A percentile compares a stretch with the other conserved stretches of the same genome.
These are phyloP conservation scores for Aureococcus anophagefferens DNA, from an alignment of 108 stramenopile genomes.

Conservation along the genomic window DNA sequence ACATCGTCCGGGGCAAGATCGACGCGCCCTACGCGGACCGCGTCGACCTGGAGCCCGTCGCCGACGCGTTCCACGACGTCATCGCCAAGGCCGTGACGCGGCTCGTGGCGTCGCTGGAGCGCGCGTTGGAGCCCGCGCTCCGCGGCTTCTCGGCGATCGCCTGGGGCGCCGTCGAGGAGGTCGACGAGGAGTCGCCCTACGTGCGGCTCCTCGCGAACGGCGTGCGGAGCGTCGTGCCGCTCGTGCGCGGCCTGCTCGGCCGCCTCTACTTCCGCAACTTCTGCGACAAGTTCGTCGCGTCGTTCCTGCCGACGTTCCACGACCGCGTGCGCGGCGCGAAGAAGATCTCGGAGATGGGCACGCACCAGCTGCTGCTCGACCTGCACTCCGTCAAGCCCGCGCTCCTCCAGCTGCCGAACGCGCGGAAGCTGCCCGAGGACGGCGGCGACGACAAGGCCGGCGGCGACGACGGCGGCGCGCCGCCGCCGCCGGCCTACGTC, in stretches of 20 bases:
- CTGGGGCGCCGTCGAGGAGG: slow-evolving; percentile 69
- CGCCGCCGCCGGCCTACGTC: slow-evolving; percentile 77
- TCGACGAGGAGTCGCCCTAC: slow-evolving; percentile 84
- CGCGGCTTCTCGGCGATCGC: slow-evolving; percentile 62
- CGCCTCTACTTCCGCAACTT: slow-evolving; percentile 75
- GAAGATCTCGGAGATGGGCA: slow-evolving; percentile 76
- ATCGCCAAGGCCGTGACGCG: slow-evolving; percentile 76
- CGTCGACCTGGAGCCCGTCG: slow-evolving; percentile 70
- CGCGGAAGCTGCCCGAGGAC: slow-evolving; percentile 19
- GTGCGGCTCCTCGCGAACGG: slow-evolving; percentile 72
- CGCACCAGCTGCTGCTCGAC: slow-evolving; percentile 94
- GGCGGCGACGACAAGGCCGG: slow-evolving; percentile 29
- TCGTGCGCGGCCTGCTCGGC: slow-evolving; percentile 54
- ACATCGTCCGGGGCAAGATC: slow-evolving; percentile 79
- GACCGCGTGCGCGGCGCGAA: slow-evolving; percentile 61
- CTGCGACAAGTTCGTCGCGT: slow-evolving; percentile 84
- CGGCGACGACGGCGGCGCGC: slow-evolving; percentile 27
- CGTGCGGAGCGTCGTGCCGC: slow-evolving; percentile 60
- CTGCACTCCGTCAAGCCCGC: slow-evolving; percentile 86
- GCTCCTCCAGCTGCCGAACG: slow-evolving; percentile 69
- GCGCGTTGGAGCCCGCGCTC: slow-evolving; percentile 58
- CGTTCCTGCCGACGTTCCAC: slow-evolving; percentile 66
- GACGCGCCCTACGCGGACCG: slow-evolving; percentile 63
- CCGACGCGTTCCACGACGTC: slow-evolving; percentile 81
- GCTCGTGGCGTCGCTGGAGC: slow-evolving; percentile 72